phyloP scores from a whole-genome alignment of 164 flowering plant genomes.

The Paratinospora sagittata region DNA sequence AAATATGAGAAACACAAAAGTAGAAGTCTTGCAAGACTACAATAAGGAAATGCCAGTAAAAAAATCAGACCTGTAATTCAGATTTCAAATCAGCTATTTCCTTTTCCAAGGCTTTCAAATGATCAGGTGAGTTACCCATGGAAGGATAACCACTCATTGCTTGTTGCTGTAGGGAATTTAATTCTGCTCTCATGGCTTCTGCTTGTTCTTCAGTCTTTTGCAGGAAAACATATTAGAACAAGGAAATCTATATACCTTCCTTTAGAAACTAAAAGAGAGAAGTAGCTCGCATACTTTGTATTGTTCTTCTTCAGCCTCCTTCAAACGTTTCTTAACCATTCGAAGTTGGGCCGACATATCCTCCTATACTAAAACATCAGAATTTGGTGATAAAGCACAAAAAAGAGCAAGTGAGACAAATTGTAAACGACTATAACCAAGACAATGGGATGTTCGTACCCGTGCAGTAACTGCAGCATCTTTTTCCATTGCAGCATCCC shows the following conservation, averaged over 20 bases:
- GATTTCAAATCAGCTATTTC: too few relatives aligned
- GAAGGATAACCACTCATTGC: too few relatives aligned
- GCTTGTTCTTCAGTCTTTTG: slow-evolving; percentile 93
- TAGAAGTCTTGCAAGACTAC: too few relatives aligned
- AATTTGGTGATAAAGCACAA: slow-evolving; percentile 13
- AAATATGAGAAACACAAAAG: too few relatives aligned
- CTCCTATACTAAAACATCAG: slow-evolving; percentile 59
- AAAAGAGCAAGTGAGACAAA: slow-evolving; percentile 1
- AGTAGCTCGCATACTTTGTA: slow-evolving; percentile 59
- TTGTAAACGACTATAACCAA: neutral
- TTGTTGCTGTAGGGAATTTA: too few relatives aligned
- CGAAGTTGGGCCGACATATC: slow-evolving; percentile 91
- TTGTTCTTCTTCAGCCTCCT: slow-evolving; percentile 98
- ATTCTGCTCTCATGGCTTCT: slow-evolving; percentile 77
- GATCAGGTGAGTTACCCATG: too few relatives aligned
- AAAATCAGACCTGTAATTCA: too few relatives aligned
- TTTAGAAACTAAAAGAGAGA: too few relatives aligned
- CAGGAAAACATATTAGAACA: slow-evolving; percentile 19
- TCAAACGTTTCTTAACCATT: slow-evolving; percentile 62
- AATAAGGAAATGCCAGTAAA: too few relatives aligned
- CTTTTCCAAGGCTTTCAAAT: too few relatives aligned
- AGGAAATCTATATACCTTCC: neutral
- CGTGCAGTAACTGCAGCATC: slow-evolving; percentile 92
- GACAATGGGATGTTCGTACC: slow-evolving; percentile 32
- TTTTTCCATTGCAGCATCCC: slow-evolving; percentile 90